Base-by-base conservation (phyloP, 1,139 yeast species). In the Eremothecium cymbalariae region DNA sequence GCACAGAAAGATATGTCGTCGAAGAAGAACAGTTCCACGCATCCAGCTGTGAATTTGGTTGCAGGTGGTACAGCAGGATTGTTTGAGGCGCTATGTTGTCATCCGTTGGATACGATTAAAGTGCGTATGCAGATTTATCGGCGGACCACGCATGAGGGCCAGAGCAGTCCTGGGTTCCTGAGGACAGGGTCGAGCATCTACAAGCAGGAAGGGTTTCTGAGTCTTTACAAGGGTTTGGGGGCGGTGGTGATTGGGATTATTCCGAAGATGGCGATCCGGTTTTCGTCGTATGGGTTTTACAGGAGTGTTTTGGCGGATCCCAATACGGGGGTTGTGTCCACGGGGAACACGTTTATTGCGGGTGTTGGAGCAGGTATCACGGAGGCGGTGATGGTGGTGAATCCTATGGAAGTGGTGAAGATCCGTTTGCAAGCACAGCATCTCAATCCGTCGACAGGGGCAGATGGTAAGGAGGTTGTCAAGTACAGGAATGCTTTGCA, bases 321-420 rank as follows among this genome's bases (percentile, higher is more conserved):
- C 42, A 55, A 51, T 18, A 75, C 80, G 31, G 94, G 94, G 18
- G 63, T 70, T 19, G 77, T 83, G 36, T 65, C 86, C 34, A 75
- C 93, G 9, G 77, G 80, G 29, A 51, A 65, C 28, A 84, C 90
- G 11, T 90, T 90, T 57, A 48, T 82, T 41, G 90, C 96, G 32
- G 98, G 98, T 65, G 94, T 90, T 23, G 93, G 95, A 60, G 97
- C 98, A 12, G 98, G 98, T 66, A 68, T 85, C 55, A 85, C 96
- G 37, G 98, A 90, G 63, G 96, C 97, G 3, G 90, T 90, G 38
- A 60, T 83, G 43, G 90, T 90, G 42, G 98, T 90, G 27, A 90
- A 85, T 60, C 97, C 97, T 33, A 88, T 88, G 79, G 97, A 90
- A 62, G 96, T 88, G 46, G 94, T 90, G 46, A 90, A 90, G 63